Conservation (phyloP, 805 yeast species). For the Candida tammaniensis region DNA sequence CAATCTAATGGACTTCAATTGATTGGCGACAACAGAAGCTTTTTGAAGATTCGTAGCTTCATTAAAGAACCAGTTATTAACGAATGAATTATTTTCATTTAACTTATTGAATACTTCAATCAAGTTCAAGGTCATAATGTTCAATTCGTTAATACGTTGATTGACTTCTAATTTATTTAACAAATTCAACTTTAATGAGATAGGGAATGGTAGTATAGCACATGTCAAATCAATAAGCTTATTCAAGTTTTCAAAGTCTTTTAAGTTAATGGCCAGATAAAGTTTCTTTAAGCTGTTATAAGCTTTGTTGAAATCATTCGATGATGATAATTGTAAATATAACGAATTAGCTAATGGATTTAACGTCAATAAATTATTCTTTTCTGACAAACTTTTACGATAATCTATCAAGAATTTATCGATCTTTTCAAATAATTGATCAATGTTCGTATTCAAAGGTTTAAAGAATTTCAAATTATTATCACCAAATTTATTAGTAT, state of each 20-base stretch:
- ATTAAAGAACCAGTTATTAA: slow-evolving; percentile 46
- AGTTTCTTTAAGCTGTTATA: slow-evolving; percentile 39
- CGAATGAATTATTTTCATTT: slow-evolving; percentile 28
- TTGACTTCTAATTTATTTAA: slow-evolving; percentile 29
- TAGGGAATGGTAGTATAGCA: slow-evolving; percentile 52
- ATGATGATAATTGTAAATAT: slow-evolving; percentile 51
- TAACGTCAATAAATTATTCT: slow-evolving; percentile 40
- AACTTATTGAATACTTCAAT: slow-evolving; percentile 35
- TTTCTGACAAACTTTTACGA: slow-evolving; percentile 29
- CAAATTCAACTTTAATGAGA: slow-evolving; percentile 37
- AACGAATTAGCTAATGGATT: slow-evolving; percentile 61
- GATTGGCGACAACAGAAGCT: slow-evolving; percentile 54
- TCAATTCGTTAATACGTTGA: slow-evolving; percentile 33
- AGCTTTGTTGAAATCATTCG: slow-evolving; percentile 45
- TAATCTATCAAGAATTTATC: slow-evolving; percentile 38
- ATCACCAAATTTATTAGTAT: slow-evolving; percentile 17
- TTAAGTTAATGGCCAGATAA: slow-evolving; percentile 20
- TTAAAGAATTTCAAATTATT: slow-evolving; percentile 15
- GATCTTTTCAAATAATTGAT: slow-evolving; percentile 32
- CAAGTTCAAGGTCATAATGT: slow-evolving; percentile 31
- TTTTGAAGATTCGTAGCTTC: slow-evolving; percentile 51
- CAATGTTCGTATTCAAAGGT: slow-evolving; percentile 17
- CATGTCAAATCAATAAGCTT: slow-evolving; percentile 44
- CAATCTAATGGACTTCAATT: slow-evolving; percentile 48
- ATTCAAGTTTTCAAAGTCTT: slow-evolving; percentile 16